A percentile compares a stretch with the other conserved stretches of the same genome.
Evolutionary conservation across 108 stramenopile genomes (phyloP).

Genomic region (Nannochloropsis salina): DNA sequence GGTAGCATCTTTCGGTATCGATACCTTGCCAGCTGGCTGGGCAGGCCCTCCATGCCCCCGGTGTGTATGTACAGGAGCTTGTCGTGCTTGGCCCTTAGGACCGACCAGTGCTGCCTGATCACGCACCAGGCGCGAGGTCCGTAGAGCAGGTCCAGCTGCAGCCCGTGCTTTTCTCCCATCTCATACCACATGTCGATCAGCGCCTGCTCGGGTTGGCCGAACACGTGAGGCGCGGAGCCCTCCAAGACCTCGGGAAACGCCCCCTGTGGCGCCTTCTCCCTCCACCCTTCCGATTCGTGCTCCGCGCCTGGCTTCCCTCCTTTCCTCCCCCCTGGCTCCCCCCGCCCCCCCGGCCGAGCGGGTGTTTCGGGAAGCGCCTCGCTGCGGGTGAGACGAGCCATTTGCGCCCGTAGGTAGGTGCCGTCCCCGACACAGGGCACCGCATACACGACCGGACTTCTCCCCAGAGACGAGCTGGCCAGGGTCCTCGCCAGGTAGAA

Average conservation of each 20-base stretch:
- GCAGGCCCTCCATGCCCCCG: slow-evolving; percentile 80
- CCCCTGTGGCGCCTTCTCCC: too few relatives aligned
- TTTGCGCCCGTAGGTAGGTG: slow-evolving; percentile 27
- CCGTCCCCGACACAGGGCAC: slow-evolving; percentile 44
- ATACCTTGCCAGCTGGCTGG: slow-evolving; percentile 75
- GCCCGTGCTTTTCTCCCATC: slow-evolving; percentile 24
- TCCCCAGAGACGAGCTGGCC: neutral
- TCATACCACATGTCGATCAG: neutral
- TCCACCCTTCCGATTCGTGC: too few relatives aligned
- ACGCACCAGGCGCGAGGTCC: slow-evolving; percentile 42
- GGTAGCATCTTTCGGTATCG: slow-evolving; percentile 69
- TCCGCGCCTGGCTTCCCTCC: too few relatives aligned
- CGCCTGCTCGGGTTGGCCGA: neutral
- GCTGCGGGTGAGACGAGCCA: slow-evolving; percentile 16
- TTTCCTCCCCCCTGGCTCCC: neutral
- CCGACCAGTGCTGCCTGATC: slow-evolving; percentile 5
- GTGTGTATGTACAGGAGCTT: slow-evolving; percentile 76
- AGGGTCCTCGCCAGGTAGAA: slow-evolving; percentile 43
- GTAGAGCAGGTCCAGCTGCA: slow-evolving; percentile 45
- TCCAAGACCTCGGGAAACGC: neutral
- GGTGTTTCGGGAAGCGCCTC: too few relatives aligned
- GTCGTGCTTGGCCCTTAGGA: slow-evolving; percentile 32
- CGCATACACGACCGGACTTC: neutral
- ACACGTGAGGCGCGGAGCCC: neutral
- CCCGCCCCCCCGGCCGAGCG: too few relatives aligned